Evolutionary conservation across 768 basidiomycete species (phyloP), one percentile per base, ranked within the genome.

Genomic region (Amylocystis lapponica): DNA sequence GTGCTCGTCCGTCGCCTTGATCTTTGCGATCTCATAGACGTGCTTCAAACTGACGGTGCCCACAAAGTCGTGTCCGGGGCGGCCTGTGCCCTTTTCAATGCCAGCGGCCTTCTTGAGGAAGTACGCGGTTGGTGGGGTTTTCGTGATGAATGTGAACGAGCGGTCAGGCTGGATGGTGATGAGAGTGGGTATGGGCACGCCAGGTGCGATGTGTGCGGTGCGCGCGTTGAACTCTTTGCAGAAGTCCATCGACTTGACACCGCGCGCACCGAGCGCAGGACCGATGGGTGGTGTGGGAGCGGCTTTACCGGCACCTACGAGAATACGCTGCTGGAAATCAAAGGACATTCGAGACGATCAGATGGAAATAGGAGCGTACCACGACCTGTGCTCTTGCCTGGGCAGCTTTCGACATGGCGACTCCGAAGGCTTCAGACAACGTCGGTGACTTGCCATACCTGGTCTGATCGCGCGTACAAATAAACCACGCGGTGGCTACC

Each of bases 171-270:
- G 83, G 46, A 99, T 85, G 43, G 81, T 88, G 58, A 99, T 94
- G 48, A 85, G 67, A n/a, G 93, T 96, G 9, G 96, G 95, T 29
- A 79, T 78, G 6, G 96, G 95, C 9, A 86, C 78, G 27, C 90
- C 90, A 14, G 84, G 81, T 49, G 81, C 77, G 27, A 95, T 75
- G 61, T 90, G 84, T 25, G 89, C 84, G 16, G 95, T 97, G 51
- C 84, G 83, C n/a, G 95, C 94, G 60, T 99, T 99, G 71, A 98
- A 99, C 63, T 98, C 93, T 65, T 97, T 99, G 75, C 93, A 96
- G 61, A 99, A 99, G 69, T 99, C 96, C 87, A 98, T 98, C 21
- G 93, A 92, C 68, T 96, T 97, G 54, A 99, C 94, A 55, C 96
- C 96, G 58, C 91, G 82, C 51, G 96, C 95, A 70, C 96, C 96